phyloP scores from a whole-genome alignment of 2,329 filamentous ascomycete species.

The Aspergillus felis region DNA sequence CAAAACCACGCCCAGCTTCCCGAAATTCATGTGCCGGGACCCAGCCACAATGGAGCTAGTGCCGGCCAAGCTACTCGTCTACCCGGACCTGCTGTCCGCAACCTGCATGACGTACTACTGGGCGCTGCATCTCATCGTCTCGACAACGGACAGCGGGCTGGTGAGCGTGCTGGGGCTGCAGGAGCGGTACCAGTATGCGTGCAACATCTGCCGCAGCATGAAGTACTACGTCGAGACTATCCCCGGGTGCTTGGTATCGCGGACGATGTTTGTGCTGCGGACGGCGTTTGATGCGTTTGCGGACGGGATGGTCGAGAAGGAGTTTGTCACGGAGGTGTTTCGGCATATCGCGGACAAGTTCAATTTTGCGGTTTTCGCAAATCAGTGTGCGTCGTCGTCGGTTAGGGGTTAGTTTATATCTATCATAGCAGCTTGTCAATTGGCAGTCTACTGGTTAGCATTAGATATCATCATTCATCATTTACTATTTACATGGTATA shows the following conservation, averaged over 20 bases:
- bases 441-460: too few relatives aligned
- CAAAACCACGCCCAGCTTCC: constrained; percentile 9
- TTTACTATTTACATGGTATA: not conserved
- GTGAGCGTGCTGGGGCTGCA: constrained; percentile 15
- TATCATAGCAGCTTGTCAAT: not conserved
- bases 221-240: constrained; percentile 23
- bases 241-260: constrained; percentile 25
- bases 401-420: not conserved
- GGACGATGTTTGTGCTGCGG: constrained; percentile 27
- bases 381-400: constrained; percentile 18
- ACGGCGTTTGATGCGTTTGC: constrained; percentile 24
- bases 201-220: constrained; percentile 29
- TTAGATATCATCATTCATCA: not conserved
- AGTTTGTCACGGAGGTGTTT: constrained; percentile 23
- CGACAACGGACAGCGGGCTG: constrained; percentile 18
- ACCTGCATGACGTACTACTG: constrained; percentile 23
- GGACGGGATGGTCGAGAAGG: constrained; percentile 24
- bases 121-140: constrained; percentile 22
- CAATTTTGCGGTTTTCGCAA: constrained; percentile 19
- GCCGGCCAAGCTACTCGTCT: constrained; percentile 15
- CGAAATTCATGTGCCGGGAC: constrained; percentile 19
- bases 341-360: constrained; percentile 19
- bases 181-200: constrained; percentile 25
- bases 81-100: constrained; percentile 23
- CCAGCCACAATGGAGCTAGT: constrained; percentile 15